Evolutionary conservation across 106 monocot genomes (phyloP).

Genomic region (Iris macrosiphon): DNA sequence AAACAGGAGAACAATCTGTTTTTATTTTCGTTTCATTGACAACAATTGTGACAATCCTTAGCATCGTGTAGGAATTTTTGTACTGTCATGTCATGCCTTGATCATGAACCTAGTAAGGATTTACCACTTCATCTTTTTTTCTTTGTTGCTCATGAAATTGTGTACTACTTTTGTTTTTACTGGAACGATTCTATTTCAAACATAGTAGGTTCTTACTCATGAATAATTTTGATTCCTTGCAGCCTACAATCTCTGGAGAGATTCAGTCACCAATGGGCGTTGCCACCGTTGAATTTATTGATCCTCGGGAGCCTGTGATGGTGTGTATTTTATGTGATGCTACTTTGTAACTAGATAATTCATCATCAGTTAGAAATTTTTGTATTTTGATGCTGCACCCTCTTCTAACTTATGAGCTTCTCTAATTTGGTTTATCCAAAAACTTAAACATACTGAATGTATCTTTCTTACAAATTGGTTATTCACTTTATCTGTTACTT

Average conservation of each 20-base stretch:
- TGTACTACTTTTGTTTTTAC: neutral
- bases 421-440: neutral
- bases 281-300: constrained; percentile 87
- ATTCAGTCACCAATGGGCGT: constrained; percentile 76
- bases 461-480: neutral
- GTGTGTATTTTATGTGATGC: constrained; percentile 28
- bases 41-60: too few relatives aligned
- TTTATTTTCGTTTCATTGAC: too few relatives aligned
- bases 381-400: neutral
- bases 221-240: constrained; percentile 18
- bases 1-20: too few relatives aligned
- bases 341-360: neutral
- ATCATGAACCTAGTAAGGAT: constrained; percentile 1
- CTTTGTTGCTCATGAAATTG: too few relatives aligned
- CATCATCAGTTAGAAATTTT: neutral
- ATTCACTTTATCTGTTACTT: too few relatives aligned
- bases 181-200: neutral
- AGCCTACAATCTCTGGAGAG: constrained; percentile 78
- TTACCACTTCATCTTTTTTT: too few relatives aligned
- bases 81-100: too few relatives aligned
- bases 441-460: neutral
- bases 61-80: too few relatives aligned
- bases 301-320: constrained; percentile 82
- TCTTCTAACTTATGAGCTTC: neutral
- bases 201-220: neutral